These are phyloP conservation scores for Pseudonectria foliicola DNA, from an alignment of 2,329 filamentous ascomycete genomes.

Conservation along the genomic window DNA sequence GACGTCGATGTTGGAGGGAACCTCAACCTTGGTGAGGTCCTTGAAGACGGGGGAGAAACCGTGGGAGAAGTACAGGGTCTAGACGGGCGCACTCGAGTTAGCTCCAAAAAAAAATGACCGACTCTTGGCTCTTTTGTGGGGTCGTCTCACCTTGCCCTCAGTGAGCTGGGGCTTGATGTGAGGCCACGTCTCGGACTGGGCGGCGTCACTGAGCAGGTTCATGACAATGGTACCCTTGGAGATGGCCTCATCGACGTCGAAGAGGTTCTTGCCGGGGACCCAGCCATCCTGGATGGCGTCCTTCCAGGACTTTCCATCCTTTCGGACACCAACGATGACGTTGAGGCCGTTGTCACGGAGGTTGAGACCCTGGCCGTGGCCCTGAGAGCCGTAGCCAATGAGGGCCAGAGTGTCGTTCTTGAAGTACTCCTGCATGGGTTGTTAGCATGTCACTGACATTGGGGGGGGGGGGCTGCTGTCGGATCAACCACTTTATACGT, in stretches of 20 bases:
- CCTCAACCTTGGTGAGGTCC: conserved; percentile 97
- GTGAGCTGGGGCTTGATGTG: conserved; percentile 95
- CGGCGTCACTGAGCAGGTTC: conserved; percentile 97
- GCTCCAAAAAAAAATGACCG: conserved; percentile 2
- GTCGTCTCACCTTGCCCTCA: conserved; percentile 83
- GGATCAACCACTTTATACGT: neutral
- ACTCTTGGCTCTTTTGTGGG: neutral
- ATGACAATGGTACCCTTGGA: conserved; percentile 89
- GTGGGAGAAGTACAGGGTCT: conserved; percentile 99
- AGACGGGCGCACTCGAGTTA: conserved; percentile 15
- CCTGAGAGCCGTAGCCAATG: conserved; percentile 96
- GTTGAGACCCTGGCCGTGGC: conserved; percentile 98
- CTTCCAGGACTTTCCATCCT: conserved; percentile 97
- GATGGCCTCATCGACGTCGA: conserved; percentile 97
- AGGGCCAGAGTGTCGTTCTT: conserved; percentile 99
- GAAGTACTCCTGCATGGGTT: conserved; percentile 76
- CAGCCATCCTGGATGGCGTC: conserved; percentile 96
- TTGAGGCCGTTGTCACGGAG: conserved; percentile 99
- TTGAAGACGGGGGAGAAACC: conserved; percentile 99
- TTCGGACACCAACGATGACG: conserved; percentile 97
- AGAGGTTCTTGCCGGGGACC: conserved; percentile 97
- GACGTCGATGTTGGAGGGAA: conserved; percentile 92
- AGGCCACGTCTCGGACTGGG: conserved; percentile 98
- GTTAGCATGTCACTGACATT: too few relatives aligned
- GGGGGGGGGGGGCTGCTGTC: too few relatives aligned